Base-by-base conservation (phyloP, 2,329 filamentous ascomycete genomes). In the Pleurostoma richardsiae region DNA sequence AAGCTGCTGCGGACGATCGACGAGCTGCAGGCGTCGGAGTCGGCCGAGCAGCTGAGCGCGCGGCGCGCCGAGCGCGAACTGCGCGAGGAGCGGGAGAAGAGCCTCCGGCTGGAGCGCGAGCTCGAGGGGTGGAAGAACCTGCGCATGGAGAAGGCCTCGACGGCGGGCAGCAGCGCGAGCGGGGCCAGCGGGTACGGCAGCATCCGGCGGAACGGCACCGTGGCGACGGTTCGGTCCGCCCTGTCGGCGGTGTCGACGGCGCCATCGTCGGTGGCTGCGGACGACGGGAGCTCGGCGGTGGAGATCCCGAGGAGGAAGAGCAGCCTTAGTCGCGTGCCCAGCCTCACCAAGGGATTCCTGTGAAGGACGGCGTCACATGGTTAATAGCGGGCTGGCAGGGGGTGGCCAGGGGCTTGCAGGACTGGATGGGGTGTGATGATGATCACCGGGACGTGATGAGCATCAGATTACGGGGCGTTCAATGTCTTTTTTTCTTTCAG, bases 1-100 rank as follows among this genome's bases (percentile, higher is more conserved):
- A 90, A 90, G 62, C 83, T 97, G 4, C 84, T 99, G 43, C 79
- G 84, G 61, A 90, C 89, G 2, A 96, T 99, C 56, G 92, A 97
- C 62, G 92, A 97, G 63, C 81, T 99, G 31, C 92, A 99, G 65
- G 83, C 88, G 10, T 87, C 83, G 10, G 92, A 97, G 66, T 90
- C 88, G 27, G 76, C 83, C 8, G 85, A 84, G 41, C 90, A 96
- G 64, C 78, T 97, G 39, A 78, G 84, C 29, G 85, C 88, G 29
- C 86, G 92, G 47, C 84, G 92, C 40, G 90, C 90, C 11, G 92
- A 99, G 66, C 83, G 92, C 40, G 92, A 97, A 59, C 77, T 96
- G 11, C 80, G 90, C 5, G 90, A 96, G 65, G 92, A 96, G 67
- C 82, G 80, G 52, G 94, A 97, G 68, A 92, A 87, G 67, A 77